These are phyloP conservation scores for Malania oleifera DNA, from an alignment of 164 flowering plant species.

Conservation along the genomic window DNA sequence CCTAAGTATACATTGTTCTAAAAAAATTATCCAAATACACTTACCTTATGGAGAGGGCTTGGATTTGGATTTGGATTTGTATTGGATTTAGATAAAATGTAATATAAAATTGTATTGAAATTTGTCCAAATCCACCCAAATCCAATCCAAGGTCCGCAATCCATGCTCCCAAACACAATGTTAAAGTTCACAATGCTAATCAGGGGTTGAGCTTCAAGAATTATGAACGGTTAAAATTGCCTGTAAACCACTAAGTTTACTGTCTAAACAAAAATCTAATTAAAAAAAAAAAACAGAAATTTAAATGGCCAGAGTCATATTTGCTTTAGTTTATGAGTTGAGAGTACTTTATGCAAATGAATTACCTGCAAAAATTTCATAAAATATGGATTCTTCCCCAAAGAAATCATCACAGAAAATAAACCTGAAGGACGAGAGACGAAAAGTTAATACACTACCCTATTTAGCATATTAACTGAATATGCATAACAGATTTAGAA, in stretches of 20 bases:
- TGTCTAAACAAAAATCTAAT: neutral
- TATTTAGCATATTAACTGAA: neutral
- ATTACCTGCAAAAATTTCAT: constrained; percentile 91
- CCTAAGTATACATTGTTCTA: too few relatives aligned
- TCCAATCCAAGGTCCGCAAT: too few relatives aligned
- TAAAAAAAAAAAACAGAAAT: too few relatives aligned
- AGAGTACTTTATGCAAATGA: neutral
- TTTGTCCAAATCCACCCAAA: too few relatives aligned
- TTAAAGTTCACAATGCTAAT: too few relatives aligned
- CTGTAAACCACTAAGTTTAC: neutral
- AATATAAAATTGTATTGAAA: too few relatives aligned
- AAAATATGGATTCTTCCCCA: constrained; percentile 83
- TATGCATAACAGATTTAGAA: neutral
- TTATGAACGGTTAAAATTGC: neutral
- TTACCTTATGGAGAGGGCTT: too few relatives aligned
- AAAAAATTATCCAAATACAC: too few relatives aligned
- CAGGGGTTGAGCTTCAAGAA: neutral
- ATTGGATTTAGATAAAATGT: too few relatives aligned
- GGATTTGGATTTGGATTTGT: too few relatives aligned
- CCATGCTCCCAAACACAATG: too few relatives aligned
- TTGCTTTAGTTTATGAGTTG: neutral
- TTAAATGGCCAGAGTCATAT: too few relatives aligned
- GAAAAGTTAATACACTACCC: neutral
- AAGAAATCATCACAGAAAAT: constrained; percentile 94
- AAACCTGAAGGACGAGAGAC: constrained; percentile 47